phyloP scores from a whole-genome alignment of 169 alveolate genomes.

The Plasmodium inui region DNA sequence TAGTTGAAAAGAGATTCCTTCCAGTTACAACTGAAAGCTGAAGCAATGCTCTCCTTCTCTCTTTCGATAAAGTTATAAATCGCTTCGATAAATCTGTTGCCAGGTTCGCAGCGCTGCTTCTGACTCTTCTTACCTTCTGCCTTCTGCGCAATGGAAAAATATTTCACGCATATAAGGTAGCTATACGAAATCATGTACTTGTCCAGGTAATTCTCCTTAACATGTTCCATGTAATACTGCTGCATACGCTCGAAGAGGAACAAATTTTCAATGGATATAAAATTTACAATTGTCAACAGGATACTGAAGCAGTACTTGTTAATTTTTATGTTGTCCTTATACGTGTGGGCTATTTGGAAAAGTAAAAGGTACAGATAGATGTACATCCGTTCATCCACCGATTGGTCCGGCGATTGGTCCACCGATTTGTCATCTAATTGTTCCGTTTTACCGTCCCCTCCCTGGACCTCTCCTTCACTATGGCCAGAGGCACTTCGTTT shows the following conservation, averaged over 20 bases:
- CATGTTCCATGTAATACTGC: constrained; percentile 39
- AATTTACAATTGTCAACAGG: constrained; percentile 27
- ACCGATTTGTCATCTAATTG: not conserved
- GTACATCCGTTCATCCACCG: constrained; percentile 29
- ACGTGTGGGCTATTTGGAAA: constrained; percentile 42
- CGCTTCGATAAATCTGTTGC: constrained; percentile 9
- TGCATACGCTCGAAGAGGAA: constrained; percentile 54
- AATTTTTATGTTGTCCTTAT: constrained; percentile 65
- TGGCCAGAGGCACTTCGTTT: not conserved
- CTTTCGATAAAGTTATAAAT: constrained; percentile 26
- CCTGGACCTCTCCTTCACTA: not conserved
- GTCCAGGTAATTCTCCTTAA: constrained; percentile 16
- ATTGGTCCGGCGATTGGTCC: not conserved
- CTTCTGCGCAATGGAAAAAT: not conserved
- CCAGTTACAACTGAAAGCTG: not conserved
- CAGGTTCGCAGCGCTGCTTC: not conserved
- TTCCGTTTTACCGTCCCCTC: not conserved
- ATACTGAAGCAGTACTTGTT: constrained; percentile 64
- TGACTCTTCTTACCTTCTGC: not conserved
- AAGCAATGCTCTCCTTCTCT: constrained; percentile 6
- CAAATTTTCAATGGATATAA: constrained; percentile 68
- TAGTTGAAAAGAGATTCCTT: constrained; percentile 18
- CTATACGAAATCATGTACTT: constrained; percentile 71
- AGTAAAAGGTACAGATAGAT: constrained; percentile 66
- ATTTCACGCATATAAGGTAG: constrained; percentile 55